These are phyloP conservation scores for Geum urbanum DNA, from an alignment of 306 rosid genomes.

Conservation along the genomic window DNA sequence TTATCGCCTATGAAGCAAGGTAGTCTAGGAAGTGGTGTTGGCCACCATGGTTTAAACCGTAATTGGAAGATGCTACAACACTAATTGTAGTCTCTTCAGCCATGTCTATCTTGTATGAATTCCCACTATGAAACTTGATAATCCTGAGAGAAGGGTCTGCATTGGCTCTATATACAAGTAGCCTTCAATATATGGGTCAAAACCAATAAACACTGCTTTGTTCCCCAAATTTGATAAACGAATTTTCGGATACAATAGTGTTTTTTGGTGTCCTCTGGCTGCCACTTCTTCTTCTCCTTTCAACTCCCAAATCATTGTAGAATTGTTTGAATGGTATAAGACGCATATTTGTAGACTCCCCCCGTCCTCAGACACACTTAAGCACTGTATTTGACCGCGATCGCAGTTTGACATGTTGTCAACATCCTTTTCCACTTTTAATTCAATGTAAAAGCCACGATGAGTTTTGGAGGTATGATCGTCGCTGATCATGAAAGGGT, in stretches of 20 bases:
- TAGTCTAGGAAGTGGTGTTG: constrained; percentile 2
- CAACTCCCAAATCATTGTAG: not conserved
- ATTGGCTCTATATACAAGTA: not conserved
- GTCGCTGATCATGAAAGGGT: not conserved
- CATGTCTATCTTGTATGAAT: not conserved
- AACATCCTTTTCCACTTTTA: not conserved
- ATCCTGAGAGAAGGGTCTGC: too few relatives aligned
- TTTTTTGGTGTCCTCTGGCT: not conserved
- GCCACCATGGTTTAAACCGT: not conserved
- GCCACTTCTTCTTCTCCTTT: not conserved
- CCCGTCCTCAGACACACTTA: not conserved
- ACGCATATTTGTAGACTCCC: not conserved
- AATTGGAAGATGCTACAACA: not conserved
- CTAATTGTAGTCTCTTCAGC: not conserved
- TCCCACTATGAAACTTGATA: not conserved
- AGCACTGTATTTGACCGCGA: not conserved
- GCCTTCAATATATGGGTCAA: not conserved
- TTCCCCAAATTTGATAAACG: not conserved
- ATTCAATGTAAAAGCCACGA: not conserved
- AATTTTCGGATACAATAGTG: not conserved
- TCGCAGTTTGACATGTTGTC: not conserved
- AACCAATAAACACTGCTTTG: not conserved
- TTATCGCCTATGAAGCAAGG: too few relatives aligned
- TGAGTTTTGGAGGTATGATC: too few relatives aligned
- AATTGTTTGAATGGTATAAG: not conserved